Conservation (phyloP, 179 eudicot species). For the Spergularia azorica region DNA sequence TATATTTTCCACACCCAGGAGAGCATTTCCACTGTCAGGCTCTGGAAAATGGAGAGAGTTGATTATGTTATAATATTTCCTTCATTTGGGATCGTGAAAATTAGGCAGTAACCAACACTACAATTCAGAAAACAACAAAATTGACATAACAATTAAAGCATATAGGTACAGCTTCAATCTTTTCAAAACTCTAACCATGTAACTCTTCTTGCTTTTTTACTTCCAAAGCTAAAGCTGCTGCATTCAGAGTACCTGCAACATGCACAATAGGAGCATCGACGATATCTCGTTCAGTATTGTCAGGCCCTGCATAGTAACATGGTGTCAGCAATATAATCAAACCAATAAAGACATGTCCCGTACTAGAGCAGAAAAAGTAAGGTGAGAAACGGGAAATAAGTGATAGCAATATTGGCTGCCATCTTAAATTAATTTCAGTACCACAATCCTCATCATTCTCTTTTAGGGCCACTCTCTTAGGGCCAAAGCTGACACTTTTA, state of each 20-base stretch:
- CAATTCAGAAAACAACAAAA: neutral
- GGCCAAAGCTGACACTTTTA: neutral
- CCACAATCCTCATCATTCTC: neutral
- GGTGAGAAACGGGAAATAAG: no score
- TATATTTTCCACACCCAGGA: no score
- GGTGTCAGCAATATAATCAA: no score
- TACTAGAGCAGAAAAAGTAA: no score
- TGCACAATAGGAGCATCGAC: neutral
- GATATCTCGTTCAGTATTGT: neutral
- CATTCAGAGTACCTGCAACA: neutral
- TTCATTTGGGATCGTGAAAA: no score
- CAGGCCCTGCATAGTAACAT: neutral
- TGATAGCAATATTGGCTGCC: no score
- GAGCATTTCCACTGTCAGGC: no score
- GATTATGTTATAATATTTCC: no score
- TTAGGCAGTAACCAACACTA: neutral
- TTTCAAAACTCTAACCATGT: neutral
- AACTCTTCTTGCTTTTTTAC: neutral
- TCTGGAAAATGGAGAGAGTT: neutral
- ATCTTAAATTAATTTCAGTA: constrained; percentile 5
- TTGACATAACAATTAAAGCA: neutral
- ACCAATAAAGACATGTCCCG: no score
- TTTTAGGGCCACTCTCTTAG: neutral
- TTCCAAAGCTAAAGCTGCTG: neutral
- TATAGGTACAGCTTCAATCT: neutral